Evolutionary conservation across 805 yeast species (phyloP).

Genomic region (Schwanniomyces occidentalis): DNA sequence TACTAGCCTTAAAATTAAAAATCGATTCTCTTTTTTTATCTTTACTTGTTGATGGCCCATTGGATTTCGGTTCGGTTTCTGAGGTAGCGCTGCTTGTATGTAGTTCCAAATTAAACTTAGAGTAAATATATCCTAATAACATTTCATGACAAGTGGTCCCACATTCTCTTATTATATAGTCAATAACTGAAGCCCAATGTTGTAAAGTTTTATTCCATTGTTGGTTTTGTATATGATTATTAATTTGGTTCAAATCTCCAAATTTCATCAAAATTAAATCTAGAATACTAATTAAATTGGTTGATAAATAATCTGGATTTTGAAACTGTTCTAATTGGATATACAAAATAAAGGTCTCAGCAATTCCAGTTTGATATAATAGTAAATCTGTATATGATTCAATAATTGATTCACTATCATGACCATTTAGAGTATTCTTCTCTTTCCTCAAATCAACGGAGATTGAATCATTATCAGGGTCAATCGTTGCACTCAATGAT

Average conservation of each 20-base stretch:
- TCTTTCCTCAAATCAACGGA: conserved; percentile 15
- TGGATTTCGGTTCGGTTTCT: not conserved
- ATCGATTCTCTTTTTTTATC: conserved; percentile 24
- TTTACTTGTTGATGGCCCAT: conserved; percentile 6
- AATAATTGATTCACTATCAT: conserved; percentile 29
- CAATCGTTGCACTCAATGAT: conserved; percentile 17
- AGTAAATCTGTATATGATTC: conserved; percentile 17
- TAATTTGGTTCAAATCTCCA: conserved; percentile 17
- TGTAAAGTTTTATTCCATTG: conserved; percentile 30
- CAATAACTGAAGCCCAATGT: conserved; percentile 30
- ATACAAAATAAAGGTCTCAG: conserved; percentile 35
- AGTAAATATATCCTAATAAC: conserved; percentile 29
- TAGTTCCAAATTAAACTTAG: conserved; percentile 22
- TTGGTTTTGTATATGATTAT: conserved; percentile 30
- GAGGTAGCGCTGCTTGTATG: not conserved
- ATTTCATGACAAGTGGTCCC: conserved; percentile 41
- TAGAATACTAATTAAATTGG: conserved; percentile 24
- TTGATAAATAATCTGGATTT: conserved; percentile 34
- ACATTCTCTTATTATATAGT: conserved; percentile 33
- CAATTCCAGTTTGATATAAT: conserved; percentile 30
- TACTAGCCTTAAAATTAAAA: conserved; percentile 26
- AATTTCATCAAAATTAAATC: conserved; percentile 33
- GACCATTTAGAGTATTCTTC: conserved; percentile 19
- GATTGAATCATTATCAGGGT: conserved; percentile 18
- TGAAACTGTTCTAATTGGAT: conserved; percentile 43